Percentiles rank a stretch among this genome's conserved stretches.
Conservation (phyloP, 371 early-diverging fungal genomes). For the Quaeritorhiza haematococci region DNA sequence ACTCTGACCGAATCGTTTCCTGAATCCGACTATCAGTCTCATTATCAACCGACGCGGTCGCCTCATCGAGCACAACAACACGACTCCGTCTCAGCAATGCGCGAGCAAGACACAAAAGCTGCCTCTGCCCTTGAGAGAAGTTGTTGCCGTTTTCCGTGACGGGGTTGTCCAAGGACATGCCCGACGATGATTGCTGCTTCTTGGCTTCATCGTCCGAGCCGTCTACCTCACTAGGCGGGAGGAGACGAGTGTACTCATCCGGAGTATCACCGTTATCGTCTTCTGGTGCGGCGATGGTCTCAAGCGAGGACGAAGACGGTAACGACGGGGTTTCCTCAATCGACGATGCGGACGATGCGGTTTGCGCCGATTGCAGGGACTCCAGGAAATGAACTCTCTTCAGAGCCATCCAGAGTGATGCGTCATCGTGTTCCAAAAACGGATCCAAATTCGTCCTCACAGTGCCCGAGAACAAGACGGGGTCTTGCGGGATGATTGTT, state of each 20-base stretch:
- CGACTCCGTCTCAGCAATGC: constrained; percentile 39
- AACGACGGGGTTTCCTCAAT: background rate
- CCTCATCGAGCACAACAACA: constrained; percentile 63
- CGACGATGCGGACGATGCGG: constrained; percentile 7
- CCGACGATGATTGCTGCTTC: too few relatives aligned
- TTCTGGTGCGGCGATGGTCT: background rate
- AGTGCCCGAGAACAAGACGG: constrained; percentile 38
- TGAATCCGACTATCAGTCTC: constrained; percentile 28
- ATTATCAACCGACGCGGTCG: constrained; percentile 48
- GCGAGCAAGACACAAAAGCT: constrained; percentile 53
- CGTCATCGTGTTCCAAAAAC: constrained; percentile 51
- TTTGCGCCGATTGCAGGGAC: constrained; percentile 6
- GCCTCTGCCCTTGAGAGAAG: constrained; percentile 50
- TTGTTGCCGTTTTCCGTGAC: constrained; percentile 35
- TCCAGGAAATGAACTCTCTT: constrained; percentile 50
- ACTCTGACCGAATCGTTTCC: constrained; percentile 43
- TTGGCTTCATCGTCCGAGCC: background rate
- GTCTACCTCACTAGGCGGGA: too few relatives aligned
- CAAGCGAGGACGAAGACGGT: background rate
- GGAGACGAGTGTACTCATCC: background rate
- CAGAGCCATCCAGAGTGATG: constrained; percentile 55
- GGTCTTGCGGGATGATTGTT: constrained; percentile 64
- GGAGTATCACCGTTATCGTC: background rate
- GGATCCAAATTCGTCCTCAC: constrained; percentile 48
- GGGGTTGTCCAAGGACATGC: constrained; percentile 15